Percentiles rank a stretch among this genome's conserved stretches.
phyloP scores from a whole-genome alignment of 371 early-diverging fungal genomes.

The Haplosporangium sp. region DNA sequence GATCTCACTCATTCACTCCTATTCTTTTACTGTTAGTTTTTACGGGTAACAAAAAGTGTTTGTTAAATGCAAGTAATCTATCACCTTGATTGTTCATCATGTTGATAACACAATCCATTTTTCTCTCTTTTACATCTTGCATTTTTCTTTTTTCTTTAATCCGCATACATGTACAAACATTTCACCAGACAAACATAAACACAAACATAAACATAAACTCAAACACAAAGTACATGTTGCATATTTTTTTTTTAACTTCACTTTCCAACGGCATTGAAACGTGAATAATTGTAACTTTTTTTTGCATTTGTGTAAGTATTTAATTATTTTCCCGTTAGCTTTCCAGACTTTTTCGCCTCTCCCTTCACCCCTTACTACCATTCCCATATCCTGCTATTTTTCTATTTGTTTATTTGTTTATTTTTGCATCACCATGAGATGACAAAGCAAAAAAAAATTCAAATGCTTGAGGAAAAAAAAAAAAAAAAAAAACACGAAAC shows the following conservation, averaged over 20 bases:
- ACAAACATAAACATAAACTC: no score
- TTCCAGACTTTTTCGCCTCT: background rate
- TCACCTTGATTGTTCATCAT: slow-evolving; percentile 10
- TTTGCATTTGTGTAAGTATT: background rate
- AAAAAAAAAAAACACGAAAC: background rate
- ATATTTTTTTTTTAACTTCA: no score
- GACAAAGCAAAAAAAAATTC: background rate
- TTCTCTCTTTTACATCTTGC: background rate
- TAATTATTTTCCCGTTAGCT: background rate
- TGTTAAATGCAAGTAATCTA: slow-evolving; percentile 8
- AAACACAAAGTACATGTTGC: background rate
- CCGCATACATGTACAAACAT: no score
- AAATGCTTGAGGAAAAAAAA: background rate
- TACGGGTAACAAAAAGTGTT: background rate
- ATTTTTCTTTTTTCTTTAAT: background rate
- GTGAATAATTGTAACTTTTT: background rate
- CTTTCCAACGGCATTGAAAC: background rate
- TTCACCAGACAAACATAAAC: no score
- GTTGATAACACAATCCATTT: no score
- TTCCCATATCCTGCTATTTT: background rate
- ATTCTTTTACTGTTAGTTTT: background rate
- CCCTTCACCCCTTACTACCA: background rate
- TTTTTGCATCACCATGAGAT: background rate
- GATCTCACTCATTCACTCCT: slow-evolving; percentile 2
- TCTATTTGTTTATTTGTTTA: background rate